Conservation (phyloP, 495 filamentous ascomycete species). For the Annulohypoxylon bovei region DNA sequence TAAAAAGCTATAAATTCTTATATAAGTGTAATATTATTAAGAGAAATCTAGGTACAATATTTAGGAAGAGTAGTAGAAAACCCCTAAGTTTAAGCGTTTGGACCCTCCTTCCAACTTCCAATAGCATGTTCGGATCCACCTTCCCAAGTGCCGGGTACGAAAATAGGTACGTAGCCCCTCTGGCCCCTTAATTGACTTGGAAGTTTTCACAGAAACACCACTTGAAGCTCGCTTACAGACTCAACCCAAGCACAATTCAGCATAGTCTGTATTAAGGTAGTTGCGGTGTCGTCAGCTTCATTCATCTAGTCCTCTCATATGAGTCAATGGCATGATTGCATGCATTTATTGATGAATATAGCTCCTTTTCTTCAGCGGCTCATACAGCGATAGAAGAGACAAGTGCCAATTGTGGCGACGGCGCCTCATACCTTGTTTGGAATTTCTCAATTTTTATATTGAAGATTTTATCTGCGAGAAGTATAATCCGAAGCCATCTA, state of each 20-base stretch:
- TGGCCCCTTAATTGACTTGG: constrained; percentile 7
- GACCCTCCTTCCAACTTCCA: too few species aligned
- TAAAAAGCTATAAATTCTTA: not conserved
- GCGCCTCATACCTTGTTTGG: constrained; percentile 3
- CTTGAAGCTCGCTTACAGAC: not conserved
- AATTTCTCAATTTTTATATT: constrained; percentile 17
- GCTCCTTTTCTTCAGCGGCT: constrained; percentile 7
- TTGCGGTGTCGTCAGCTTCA: not conserved
- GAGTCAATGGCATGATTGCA: constrained; percentile 3
- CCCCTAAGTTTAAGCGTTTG: too few species aligned
- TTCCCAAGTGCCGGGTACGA: constrained; percentile 2
- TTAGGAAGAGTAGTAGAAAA: too few species aligned
- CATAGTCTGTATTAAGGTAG: not conserved
- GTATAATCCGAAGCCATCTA: not conserved
- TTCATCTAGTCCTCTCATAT: not conserved
- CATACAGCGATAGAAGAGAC: not conserved
- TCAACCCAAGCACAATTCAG: not conserved
- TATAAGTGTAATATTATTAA: not conserved
- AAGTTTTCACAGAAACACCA: not conserved
- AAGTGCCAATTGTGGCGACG: not conserved
- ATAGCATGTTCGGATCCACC: too few species aligned
- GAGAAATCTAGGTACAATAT: too few species aligned
- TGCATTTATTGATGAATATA: constrained; percentile 1
- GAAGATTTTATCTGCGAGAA: not conserved
- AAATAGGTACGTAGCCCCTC: constrained; percentile 23